Conservation (phyloP, 2,329 filamentous ascomycete species). For the Stachybotrys chartarum region DNA sequence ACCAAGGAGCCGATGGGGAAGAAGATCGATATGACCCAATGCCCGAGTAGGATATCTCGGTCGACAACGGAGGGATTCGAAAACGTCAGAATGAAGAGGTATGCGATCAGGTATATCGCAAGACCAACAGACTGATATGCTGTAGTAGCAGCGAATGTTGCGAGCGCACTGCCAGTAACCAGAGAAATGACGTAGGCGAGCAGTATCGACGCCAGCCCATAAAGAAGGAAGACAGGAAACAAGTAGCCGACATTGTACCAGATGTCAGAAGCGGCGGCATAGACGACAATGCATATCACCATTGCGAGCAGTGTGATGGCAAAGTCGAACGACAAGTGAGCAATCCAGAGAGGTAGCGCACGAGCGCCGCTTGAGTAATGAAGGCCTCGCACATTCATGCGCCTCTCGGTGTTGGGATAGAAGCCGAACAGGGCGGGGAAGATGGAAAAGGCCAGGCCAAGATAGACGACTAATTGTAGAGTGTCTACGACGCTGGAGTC, state of each 20-base stretch:
- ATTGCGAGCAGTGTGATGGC: constrained; percentile 54
- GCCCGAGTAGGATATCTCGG: constrained; percentile 56
- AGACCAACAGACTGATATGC: constrained; percentile 9
- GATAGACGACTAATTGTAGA: constrained; percentile 70
- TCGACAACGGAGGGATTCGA: constrained; percentile 62
- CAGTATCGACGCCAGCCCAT: constrained; percentile 66
- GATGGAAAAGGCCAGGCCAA: constrained; percentile 66
- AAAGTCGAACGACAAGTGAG: constrained; percentile 73
- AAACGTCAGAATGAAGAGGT: constrained; percentile 65
- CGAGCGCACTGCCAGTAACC: constrained; percentile 56
- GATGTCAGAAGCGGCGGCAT: constrained; percentile 49
- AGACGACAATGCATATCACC: constrained; percentile 59
- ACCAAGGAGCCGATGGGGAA: constrained; percentile 42
- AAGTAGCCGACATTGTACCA: constrained; percentile 68
- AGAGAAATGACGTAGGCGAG: constrained; percentile 57
- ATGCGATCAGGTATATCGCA: constrained; percentile 31
- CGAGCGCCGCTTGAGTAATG: constrained; percentile 85
- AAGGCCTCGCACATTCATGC: constrained; percentile 67
- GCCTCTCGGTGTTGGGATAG: constrained; percentile 72
- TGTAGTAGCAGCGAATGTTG: constrained; percentile 4
- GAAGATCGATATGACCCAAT: constrained; percentile 65
- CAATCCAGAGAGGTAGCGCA: constrained; percentile 69
- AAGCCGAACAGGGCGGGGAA: constrained; percentile 78
- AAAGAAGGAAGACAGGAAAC: constrained; percentile 69
- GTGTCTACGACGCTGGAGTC: constrained; percentile 59